Conservation (phyloP, 202 grass and related monocot species). For the Sporobolus alterniflorus region DNA sequence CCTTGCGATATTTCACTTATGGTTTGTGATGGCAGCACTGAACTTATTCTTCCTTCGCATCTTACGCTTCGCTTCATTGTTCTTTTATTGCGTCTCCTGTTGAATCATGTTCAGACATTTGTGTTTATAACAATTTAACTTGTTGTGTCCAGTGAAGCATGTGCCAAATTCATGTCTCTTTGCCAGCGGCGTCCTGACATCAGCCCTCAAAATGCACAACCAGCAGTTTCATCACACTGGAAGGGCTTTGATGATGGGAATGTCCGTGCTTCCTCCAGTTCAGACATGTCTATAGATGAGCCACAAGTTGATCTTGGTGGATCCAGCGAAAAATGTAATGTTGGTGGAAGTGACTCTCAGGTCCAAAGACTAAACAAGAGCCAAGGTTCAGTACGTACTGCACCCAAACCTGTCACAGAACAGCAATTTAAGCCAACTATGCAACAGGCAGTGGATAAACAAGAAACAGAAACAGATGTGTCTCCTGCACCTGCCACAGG, state of each 20-base stretch:
- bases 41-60: slow-evolving; percentile 17
- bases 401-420: slow-evolving; percentile 39
- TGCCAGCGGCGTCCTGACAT: slow-evolving; percentile 78
- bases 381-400: slow-evolving; percentile 40
- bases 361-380: slow-evolving; percentile 35
- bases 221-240: slow-evolving; percentile 52
- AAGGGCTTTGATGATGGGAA: slow-evolving; percentile 79
- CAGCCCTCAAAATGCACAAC: slow-evolving; percentile 40
- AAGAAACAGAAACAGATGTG: slow-evolving; percentile 49
- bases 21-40: slow-evolving; percentile 11
- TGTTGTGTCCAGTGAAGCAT: slow-evolving; percentile 83
- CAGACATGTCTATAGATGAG: slow-evolving; percentile 99
- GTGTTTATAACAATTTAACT: slow-evolving; percentile 42
- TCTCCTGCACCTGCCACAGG: slow-evolving; percentile 32
- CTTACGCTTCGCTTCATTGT: slow-evolving; percentile 18
- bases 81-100: slow-evolving; percentile 24
- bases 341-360: slow-evolving; percentile 25
- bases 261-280: slow-evolving; percentile 78
- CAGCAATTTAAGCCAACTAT: slow-evolving; percentile 52
- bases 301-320: slow-evolving; percentile 52
- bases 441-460: slow-evolving; percentile 45
- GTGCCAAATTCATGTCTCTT: slow-evolving; percentile 84
- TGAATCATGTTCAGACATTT: slow-evolving; percentile 21
- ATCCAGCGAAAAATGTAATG: slow-evolving; percentile 40
- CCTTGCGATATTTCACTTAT: not conserved